Base-by-base conservation (phyloP, 2,329 filamentous ascomycete genomes). In the Fusarium anthophilum region DNA sequence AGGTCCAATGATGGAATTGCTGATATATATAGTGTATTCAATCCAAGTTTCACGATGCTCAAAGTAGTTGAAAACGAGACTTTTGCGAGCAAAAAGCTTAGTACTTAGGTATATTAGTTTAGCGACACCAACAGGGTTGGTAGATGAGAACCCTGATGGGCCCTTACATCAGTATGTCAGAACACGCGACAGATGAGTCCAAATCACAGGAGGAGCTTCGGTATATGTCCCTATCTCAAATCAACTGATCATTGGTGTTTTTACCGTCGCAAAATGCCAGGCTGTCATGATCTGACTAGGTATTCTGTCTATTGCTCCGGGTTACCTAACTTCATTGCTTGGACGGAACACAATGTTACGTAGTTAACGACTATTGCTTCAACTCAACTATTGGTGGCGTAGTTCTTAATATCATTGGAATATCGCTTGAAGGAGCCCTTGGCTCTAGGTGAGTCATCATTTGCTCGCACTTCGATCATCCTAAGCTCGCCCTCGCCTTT, bases 101-200 rank as follows among this genome's bases (percentile, higher is more conserved):
- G 32, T 35, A 35, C 32, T 35, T 35, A 35, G 24, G 38, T 20
- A 45, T 28, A 8, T 44, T n/a, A 20, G 39, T 17, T 53, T 44
- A 58, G 55, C 55, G 55, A 44, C 6, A 45, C 56, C 58, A 70
- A 70, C 51, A 70, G 35, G 54, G 66, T 63, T 24, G 45, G 37
- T 55, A n/a, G 24, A 54, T 51, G 59, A 50, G 54, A 43, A 56
- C 53, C 57, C 45, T 54, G 53, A 51, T 35, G 39, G 59, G n/a
- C 57, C 58, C 39, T 60, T 51, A 43, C 54, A 48, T 47, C 57
- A 47, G 44, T 24, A 26, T 38, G 51, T 41, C 44, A 59, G 17
- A 30, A 32, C 26, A 48, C 24, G 28, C 38, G 20, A 32, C 38
- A 26, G 28, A n/a, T 20, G 12, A 56, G 13, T n/a, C 4, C 38